These are phyloP conservation scores for Mucor sp. DNA, from an alignment of 371 early-diverging fungal genomes.

Conservation along the genomic window DNA sequence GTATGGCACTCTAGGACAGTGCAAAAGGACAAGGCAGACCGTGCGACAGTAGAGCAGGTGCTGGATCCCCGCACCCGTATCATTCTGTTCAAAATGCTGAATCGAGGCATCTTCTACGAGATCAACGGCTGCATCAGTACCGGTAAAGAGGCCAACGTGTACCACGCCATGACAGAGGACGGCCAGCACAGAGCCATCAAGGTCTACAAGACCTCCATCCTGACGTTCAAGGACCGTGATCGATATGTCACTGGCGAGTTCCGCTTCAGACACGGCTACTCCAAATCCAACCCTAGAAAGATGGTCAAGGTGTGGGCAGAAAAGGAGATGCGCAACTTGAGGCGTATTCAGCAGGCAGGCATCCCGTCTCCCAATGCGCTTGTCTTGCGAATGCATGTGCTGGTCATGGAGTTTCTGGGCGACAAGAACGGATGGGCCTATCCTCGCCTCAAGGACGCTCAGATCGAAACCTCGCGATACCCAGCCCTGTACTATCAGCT, in stretches of 20 bases:
- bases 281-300: conserved; percentile 96
- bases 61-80: conserved; percentile 97
- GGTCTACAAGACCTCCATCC: conserved; percentile 99
- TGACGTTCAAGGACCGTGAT: conserved; percentile 99
- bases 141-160: conserved; percentile 99
- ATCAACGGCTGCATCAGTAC: conserved; percentile 98
- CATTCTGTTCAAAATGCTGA: conserved; percentile 96
- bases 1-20: conserved; percentile 18
- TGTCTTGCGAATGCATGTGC: conserved; percentile 93
- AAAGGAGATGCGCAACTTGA: conserved; percentile 99
- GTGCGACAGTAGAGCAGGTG: conserved; percentile 98
- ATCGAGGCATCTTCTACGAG: conserved; percentile 86
- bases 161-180: conserved; percentile 89
- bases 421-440: conserved; percentile 92
- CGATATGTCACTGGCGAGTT: conserved; percentile 98
- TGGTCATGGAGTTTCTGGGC: conserved; percentile 98
- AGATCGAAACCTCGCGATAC: conserved; percentile 70
- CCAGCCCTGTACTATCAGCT: conserved; percentile 87
- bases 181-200: conserved; percentile 94
- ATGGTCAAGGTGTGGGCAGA: conserved; percentile 99
- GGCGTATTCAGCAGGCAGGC: conserved; percentile 87
- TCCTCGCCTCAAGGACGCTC: conserved; percentile 96
- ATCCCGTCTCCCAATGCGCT: conserved; percentile 97
- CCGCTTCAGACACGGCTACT: conserved; percentile 97
- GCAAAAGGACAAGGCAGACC: conserved; percentile 91